Percentiles rank a stretch among this genome's conserved stretches.
Conservation (phyloP, 2,329 filamentous ascomycete species). For the Hypomyces rosellus region DNA sequence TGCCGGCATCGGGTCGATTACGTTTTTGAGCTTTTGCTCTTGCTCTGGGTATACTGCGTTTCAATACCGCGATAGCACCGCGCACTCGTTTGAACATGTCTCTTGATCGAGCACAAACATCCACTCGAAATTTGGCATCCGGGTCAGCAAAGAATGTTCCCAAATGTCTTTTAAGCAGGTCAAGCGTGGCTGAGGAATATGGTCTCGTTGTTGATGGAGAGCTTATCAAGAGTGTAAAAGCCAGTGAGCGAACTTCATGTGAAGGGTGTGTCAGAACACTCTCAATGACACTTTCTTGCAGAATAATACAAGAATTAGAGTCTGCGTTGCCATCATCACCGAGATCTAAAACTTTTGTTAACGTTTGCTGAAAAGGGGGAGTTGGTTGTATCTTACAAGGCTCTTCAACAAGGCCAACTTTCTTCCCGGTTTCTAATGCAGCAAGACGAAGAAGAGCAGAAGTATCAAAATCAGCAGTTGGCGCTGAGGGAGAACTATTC, state of each 20-base stretch:
- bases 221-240: slow-evolving; percentile 71
- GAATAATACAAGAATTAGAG: slow-evolving; percentile 23
- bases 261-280: slow-evolving; percentile 49
- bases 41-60: slow-evolving; percentile 35
- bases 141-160: slow-evolving; percentile 72
- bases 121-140: slow-evolving; percentile 79
- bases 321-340: slow-evolving; percentile 15
- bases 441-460: slow-evolving; percentile 57
- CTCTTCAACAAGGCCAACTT: slow-evolving; percentile 62
- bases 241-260: slow-evolving; percentile 66
- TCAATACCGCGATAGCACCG: slow-evolving; percentile 54
- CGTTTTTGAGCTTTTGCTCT: slow-evolving; percentile 31
- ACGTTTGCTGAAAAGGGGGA: not conserved
- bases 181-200: slow-evolving; percentile 56
- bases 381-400: slow-evolving; percentile 38
- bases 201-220: slow-evolving; percentile 70
- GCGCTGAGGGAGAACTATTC: slow-evolving; percentile 40
- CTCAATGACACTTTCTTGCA: slow-evolving; percentile 42
- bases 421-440: slow-evolving; percentile 65
- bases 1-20: slow-evolving; percentile 10
- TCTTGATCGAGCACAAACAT: slow-evolving; percentile 67
- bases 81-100: slow-evolving; percentile 71
- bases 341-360: slow-evolving; percentile 22
- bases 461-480: slow-evolving; percentile 39
- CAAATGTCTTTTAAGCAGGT: slow-evolving; percentile 58